These are phyloP conservation scores for Dothidotthia symphoricarpi DNA, from an alignment of 2,329 filamentous ascomycete genomes.

Conservation along the genomic window DNA sequence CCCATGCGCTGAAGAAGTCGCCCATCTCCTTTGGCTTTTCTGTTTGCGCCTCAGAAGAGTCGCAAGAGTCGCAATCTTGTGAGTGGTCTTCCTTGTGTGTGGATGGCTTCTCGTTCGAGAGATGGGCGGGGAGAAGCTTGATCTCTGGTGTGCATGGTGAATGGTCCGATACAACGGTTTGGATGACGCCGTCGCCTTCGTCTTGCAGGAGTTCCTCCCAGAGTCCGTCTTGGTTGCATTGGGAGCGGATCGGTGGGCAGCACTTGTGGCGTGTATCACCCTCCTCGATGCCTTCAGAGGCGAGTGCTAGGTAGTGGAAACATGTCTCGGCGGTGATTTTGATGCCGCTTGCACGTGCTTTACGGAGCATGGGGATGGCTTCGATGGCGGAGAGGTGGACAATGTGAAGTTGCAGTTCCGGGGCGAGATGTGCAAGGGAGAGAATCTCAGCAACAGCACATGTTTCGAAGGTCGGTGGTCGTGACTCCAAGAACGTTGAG, in stretches of 20 bases:
- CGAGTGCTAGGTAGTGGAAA: conserved; percentile 88
- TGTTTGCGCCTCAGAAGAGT: conserved; percentile 30
- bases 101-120: conserved; percentile 52
- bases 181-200: conserved; percentile 70
- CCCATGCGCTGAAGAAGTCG: conserved; percentile 96
- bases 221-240: conserved; percentile 76
- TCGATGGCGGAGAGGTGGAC: conserved; percentile 90
- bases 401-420: conserved; percentile 83
- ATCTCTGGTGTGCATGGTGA: conserved; percentile 93
- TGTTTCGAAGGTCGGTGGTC: conserved; percentile 86
- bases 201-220: conserved; percentile 71
- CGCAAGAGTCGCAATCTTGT: conserved; percentile 38
- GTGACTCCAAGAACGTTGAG: conserved; percentile 85
- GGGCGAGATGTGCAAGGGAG: conserved; percentile 74
- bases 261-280: conserved; percentile 94
- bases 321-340: conserved; percentile 93
- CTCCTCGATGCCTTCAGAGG: conserved; percentile 75
- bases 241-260: conserved; percentile 84
- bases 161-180: conserved; percentile 91
- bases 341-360: conserved; percentile 69
- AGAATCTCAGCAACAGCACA: conserved; percentile 87
- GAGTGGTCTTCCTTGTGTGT: conserved; percentile 34
- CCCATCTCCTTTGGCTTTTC: conserved; percentile 54
- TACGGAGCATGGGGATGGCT: conserved; percentile 75
- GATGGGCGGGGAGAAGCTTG: conserved; percentile 75